Conservation (phyloP, 2,329 filamentous ascomycete species). For the Endocalyx cinctus region DNA sequence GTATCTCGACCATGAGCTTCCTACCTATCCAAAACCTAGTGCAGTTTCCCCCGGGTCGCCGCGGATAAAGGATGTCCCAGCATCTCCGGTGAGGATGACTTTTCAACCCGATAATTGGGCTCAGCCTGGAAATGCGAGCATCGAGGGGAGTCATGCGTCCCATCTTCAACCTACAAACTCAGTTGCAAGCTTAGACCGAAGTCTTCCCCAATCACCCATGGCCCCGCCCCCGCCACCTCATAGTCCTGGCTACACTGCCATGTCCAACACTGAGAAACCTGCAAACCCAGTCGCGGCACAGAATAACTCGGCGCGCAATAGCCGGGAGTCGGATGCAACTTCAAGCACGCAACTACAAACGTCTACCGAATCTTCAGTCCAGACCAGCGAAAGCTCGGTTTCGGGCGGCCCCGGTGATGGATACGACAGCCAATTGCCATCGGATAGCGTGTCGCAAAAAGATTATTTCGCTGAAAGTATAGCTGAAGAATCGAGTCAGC, state of each 20-base stretch:
- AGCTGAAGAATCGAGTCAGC: slow-evolving; percentile 33
- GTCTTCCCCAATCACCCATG: slow-evolving; percentile 29
- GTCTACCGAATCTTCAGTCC: slow-evolving; percentile 48
- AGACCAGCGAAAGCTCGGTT: slow-evolving; percentile 53
- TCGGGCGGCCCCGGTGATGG: slow-evolving; percentile 45
- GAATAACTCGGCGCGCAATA: slow-evolving; percentile 28
- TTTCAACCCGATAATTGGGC: slow-evolving; percentile 50
- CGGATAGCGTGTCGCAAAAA: slow-evolving; percentile 42
- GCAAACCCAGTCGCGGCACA: slow-evolving; percentile 11
- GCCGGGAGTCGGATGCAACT: slow-evolving; percentile 50
- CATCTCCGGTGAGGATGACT: slow-evolving; percentile 53
- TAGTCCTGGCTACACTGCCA: slow-evolving; percentile 20
- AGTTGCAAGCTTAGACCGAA: slow-evolving; percentile 17
- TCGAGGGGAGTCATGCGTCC: slow-evolving; percentile 36
- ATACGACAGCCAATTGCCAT: slow-evolving; percentile 34
- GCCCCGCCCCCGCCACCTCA: slow-evolving; percentile 36
- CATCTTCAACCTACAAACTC: slow-evolving; percentile 7
- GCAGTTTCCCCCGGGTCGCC: slow-evolving; percentile 35
- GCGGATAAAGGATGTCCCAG: slow-evolving; percentile 46
- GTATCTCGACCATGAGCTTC: no score
- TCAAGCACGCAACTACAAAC: slow-evolving; percentile 44
- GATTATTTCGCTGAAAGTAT: slow-evolving; percentile 47
- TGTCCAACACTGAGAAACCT: slow-evolving; percentile 16
- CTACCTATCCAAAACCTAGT: no score
- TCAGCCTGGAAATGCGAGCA: slow-evolving; percentile 46